These are phyloP conservation scores for Aspergillus sp. DNA, from an alignment of 2,329 filamentous ascomycete species.

Conservation along the genomic window DNA sequence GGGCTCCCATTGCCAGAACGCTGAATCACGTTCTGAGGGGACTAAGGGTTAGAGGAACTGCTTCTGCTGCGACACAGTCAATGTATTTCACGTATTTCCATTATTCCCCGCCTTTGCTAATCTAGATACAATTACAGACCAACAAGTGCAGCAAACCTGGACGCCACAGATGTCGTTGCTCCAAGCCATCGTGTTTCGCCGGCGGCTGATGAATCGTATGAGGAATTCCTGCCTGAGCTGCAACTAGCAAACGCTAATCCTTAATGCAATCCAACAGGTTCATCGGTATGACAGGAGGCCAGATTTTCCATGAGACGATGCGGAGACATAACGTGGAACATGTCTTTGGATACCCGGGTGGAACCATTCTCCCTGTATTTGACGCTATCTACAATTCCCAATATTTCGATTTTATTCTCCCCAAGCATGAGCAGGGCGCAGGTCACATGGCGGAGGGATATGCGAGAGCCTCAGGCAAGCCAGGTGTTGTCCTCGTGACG, in stretches of 20 bases:
- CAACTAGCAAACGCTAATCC: neutral
- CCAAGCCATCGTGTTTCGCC: too few relatives aligned
- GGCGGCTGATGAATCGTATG: too few relatives aligned
- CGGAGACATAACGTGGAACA: constrained; percentile 76
- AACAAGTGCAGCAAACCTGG: too few relatives aligned
- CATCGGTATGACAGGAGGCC: constrained; percentile 79
- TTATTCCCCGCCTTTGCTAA: too few relatives aligned
- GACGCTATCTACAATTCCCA: constrained; percentile 94
- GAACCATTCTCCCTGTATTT: constrained; percentile 89
- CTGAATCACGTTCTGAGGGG: too few relatives aligned
- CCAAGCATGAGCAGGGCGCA: constrained; percentile 83
- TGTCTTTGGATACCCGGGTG: constrained; percentile 83
- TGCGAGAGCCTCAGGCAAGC: constrained; percentile 79
- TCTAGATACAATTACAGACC: too few relatives aligned
- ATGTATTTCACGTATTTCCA: too few relatives aligned
- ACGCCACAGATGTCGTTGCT: too few relatives aligned
- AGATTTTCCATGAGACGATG: constrained; percentile 97
- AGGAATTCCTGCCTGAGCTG: too few relatives aligned
- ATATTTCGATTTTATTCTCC: constrained; percentile 88
- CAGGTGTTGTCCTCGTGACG: constrained; percentile 87
- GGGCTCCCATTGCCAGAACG: too few relatives aligned
- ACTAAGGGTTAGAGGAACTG: too few relatives aligned
- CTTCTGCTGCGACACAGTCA: too few relatives aligned
- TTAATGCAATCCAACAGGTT: constrained; percentile 46
- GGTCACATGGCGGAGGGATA: constrained; percentile 98